These are phyloP conservation scores for Nidula niveotomentosa DNA, from an alignment of 1,284 basidiomycete genomes.

Conservation along the genomic window DNA sequence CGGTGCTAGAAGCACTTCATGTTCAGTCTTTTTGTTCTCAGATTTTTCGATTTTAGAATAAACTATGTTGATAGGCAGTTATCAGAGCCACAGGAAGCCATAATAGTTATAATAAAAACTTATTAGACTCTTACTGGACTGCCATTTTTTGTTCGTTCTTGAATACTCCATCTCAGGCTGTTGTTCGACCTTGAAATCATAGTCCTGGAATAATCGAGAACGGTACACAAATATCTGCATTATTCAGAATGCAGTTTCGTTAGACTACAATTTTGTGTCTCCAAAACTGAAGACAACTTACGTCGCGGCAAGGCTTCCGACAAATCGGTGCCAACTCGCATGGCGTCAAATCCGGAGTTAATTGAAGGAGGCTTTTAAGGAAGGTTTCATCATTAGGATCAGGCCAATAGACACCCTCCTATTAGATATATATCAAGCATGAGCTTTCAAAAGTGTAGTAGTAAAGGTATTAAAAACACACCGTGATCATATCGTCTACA, in stretches of 20 bases:
- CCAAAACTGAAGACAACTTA: conserved; percentile 9
- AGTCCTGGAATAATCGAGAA: neutral
- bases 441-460: too few relatives aligned
- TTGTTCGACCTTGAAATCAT: neutral
- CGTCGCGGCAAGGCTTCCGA: conserved; percentile 43
- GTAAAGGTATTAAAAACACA: too few relatives aligned
- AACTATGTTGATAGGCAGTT: too few relatives aligned
- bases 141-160: too few relatives aligned
- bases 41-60: too few relatives aligned
- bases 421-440: too few relatives aligned
- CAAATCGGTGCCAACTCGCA: conserved; percentile 45
- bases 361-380: conserved; percentile 25
- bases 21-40: too few relatives aligned
- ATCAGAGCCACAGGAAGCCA: too few relatives aligned
- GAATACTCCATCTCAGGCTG: too few relatives aligned
- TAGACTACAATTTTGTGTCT: neutral
- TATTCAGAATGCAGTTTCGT: neutral
- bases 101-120: too few relatives aligned
- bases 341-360: conserved; percentile 34
- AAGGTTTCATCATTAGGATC: conserved; percentile 18
- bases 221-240: neutral
- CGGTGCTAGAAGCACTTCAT: neutral
- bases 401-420: conserved; percentile 20
- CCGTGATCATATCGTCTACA: too few relatives aligned
- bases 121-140: too few relatives aligned